Base-by-base conservation (phyloP, 129 eudicot genomes). In the sunflower (Helianthus annuus) region DNA sequence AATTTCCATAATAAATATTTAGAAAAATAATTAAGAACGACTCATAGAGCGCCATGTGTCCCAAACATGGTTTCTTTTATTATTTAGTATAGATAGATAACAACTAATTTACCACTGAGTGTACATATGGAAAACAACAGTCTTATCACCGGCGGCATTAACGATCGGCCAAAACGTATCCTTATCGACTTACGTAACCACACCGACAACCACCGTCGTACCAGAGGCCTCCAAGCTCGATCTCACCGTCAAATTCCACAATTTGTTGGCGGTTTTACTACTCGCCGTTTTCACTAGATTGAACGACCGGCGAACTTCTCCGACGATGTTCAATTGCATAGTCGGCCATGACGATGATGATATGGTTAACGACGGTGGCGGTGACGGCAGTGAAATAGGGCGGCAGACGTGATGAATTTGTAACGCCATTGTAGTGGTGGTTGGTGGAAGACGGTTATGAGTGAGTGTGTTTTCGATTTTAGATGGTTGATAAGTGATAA, bases 161-260 rank as follows among this genome's bases (percentile, higher is more conserved):
- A 89, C 97, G 59, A 92, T 84, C 0, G 96, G 97, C 97, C 97
- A 92, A 54, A 92, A 92, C 19, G 94, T 92, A 48, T 89, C 96
- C 83, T 84, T 77, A 53, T 72, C 56, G 6, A 92, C 97, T 67
- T 85, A 89, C 15, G 96, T 92, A 40, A 89, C 97, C 69, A 65
- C 68, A 7, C 97, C 96, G 6, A 84, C 86, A 59, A 64, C 83
- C 49, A 58, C 78, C 48, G 68, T 61, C 44, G 79, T 42, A 52
- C 66, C 88, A 17, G 81, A 82, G 10, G 82, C 78, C 15, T 91
- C 97, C 87, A 86, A 68, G 59, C 84, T 86, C 13, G 86, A 70
- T 32, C 79, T 85, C 32, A 83, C 86, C 57, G 45, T 78, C 29
- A 71, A 56, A 75, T 16, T 11, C 66, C 79, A 51, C 71, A 74